phyloP scores from a whole-genome alignment of 345 rosid genomes.

The Eucalyptus regnans region DNA sequence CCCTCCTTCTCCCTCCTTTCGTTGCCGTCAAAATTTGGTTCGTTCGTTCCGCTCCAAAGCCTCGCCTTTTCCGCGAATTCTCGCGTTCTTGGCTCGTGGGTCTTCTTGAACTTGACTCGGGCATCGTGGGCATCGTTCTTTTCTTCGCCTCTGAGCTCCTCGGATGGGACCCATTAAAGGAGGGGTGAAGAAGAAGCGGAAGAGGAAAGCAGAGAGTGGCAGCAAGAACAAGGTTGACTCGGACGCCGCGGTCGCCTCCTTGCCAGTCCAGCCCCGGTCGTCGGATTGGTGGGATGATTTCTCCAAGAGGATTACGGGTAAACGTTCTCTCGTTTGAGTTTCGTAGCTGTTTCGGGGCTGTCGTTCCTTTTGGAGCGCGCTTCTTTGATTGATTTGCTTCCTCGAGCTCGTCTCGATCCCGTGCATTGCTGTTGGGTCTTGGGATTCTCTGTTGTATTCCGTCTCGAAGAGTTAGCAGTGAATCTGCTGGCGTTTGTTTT shows the following conservation, averaged over 20 bases:
- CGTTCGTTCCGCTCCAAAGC: not conserved
- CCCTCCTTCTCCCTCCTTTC: not conserved
- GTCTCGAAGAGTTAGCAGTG: not conserved
- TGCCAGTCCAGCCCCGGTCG: conserved; percentile 15
- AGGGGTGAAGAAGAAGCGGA: not conserved
- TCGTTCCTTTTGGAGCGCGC: not conserved
- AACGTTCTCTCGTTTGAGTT: not conserved
- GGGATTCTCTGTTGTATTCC: not conserved
- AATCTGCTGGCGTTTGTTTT: not conserved
- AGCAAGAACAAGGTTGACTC: conserved; percentile 60
- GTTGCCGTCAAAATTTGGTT: not conserved
- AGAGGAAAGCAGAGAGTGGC: conserved; percentile 12
- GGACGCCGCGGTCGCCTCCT: conserved; percentile 21
- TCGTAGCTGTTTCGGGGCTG: not conserved
- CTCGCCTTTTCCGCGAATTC: not conserved
- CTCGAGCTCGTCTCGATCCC: not conserved
- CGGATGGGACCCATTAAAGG: not conserved
- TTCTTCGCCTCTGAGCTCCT: not conserved
- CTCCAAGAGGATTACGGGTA: conserved; percentile 66
- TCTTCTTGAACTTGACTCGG: not conserved
- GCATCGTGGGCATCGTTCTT: not conserved
- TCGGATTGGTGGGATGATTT: conserved; percentile 75
- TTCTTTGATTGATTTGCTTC: conserved; percentile 1
- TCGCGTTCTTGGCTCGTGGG: not conserved
- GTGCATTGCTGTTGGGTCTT: not conserved